phyloP scores from a whole-genome alignment of 805 yeast genomes.

The Helenozyma baotianmanensis region DNA sequence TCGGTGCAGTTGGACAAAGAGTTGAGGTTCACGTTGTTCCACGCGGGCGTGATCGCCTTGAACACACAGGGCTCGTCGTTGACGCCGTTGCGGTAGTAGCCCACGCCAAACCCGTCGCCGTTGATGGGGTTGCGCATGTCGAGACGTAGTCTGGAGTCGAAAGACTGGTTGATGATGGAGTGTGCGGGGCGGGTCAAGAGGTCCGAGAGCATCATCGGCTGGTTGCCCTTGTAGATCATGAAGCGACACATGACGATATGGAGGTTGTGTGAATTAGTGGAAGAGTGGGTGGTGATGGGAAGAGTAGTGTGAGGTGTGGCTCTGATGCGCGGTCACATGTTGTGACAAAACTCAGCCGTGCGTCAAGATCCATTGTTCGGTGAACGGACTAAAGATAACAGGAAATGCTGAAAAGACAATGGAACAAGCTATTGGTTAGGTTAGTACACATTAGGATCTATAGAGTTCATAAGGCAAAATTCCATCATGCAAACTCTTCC shows the following conservation, averaged over 20 bases:
- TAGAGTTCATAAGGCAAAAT: not conserved
- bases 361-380: too few relatives aligned
- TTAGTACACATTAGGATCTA: too few relatives aligned
- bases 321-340: too few relatives aligned
- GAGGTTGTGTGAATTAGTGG: too few relatives aligned
- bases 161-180: slow-evolving; percentile 93
- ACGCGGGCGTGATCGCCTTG: slow-evolving; percentile 95
- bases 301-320: not conserved
- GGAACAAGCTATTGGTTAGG: too few relatives aligned
- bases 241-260: slow-evolving; percentile 85
- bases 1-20: slow-evolving; percentile 84
- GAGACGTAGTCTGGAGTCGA: slow-evolving; percentile 80
- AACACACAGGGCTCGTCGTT: slow-evolving; percentile 81
- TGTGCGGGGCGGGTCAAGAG: slow-evolving; percentile 93
- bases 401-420: too few relatives aligned
- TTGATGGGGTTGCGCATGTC: slow-evolving; percentile 91
- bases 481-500: too few relatives aligned
- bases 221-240: slow-evolving; percentile 85
- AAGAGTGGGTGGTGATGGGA: too few relatives aligned
- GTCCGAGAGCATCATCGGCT: slow-evolving; percentile 81
- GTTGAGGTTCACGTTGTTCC: slow-evolving; percentile 92
- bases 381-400: too few relatives aligned
- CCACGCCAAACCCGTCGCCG: slow-evolving; percentile 98
- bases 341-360: too few relatives aligned
- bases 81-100: slow-evolving; percentile 69